Base-by-base conservation (phyloP, 352 stramenopile species). In the Phytophthora colocasiae region DNA sequence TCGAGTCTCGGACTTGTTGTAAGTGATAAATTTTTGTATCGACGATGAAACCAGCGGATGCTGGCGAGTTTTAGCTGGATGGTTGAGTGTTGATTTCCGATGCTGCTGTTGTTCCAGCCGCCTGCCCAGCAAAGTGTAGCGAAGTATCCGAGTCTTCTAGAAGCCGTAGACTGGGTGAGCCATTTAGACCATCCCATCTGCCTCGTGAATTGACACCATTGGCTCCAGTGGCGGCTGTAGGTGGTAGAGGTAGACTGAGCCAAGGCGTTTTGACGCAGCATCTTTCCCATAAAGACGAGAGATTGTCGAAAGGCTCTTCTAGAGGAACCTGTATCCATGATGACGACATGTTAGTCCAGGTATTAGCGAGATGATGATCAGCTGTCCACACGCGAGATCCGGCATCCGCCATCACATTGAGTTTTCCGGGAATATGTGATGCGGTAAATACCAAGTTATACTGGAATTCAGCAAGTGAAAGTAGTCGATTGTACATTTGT, bases 21-120 rank as follows among this genome's bases (percentile, higher is more conserved):
- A 22, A 22, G 22, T 22, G 22, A 6, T 15, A 63, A 19, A 27
- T 51, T 50, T 5, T 29, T 27, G 15, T 47, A 50, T 12, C 49
- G 45, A 0, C 58, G 51, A 43, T 74, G 66, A 38, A 44, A 69
- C 66, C 66, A 69, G 0, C 43, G 14, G 6, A 69, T 29, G n/a
- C 46, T 62, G 1, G 59, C 44, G 1, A 74, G 12, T 48, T 65
- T 69, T n/a, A 49, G 12, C 24, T 50, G 24, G 46, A 66, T 70
- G 0, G 58, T 74, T 1, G 24, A 24, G 17, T 69, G 60, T 17
- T 50, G n/a, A 27, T 74, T 74, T 2, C 48, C 58, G 34, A 5
- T 15, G 1, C 2, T 2, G 9, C 2, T 1, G 9, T 8, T 10
- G 27, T 69, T 69, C 43, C 41, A 62, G 6, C 63, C 56, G 15